Percentiles rank a stretch among this genome's conserved stretches.
Evolutionary conservation across 176 grass and related monocot genomes (phyloP).

Genomic region (Zoysia pacifica): DNA sequence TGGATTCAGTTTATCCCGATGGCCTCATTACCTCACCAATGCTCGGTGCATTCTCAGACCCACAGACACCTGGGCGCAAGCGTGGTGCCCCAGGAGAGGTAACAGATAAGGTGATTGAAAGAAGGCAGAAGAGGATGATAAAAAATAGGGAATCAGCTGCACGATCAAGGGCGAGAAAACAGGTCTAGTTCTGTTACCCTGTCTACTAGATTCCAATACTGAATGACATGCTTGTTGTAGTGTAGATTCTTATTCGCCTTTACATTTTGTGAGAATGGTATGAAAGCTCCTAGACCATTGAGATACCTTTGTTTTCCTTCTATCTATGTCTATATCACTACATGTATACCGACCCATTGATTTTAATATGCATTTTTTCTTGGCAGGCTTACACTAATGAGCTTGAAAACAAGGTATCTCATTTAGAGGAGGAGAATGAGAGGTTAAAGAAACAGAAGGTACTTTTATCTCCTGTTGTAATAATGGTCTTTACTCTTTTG

Average conservation of each 20-base stretch:
- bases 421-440: conserved; percentile 76
- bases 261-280: conserved; percentile 17
- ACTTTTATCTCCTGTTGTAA: conserved; percentile 33
- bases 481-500: not conserved
- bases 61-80: conserved; percentile 56
- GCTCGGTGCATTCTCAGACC: conserved; percentile 51
- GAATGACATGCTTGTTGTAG: not conserved
- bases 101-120: conserved; percentile 72
- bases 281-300: conserved; percentile 1
- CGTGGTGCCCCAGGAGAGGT: conserved; percentile 43
- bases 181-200: conserved; percentile 45
- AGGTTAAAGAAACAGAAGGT: conserved; percentile 92
- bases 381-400: conserved; percentile 94
- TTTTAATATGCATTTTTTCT: conserved; percentile 27
- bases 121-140: conserved; percentile 99
- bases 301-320: not conserved
- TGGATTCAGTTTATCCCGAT: conserved; percentile 52
- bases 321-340: not conserved
- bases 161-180: conserved; percentile 93
- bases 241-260: not conserved
- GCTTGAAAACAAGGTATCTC: conserved; percentile 90
- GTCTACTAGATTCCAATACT: conserved; percentile 15
- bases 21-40: conserved; percentile 35
- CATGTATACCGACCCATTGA: not conserved
- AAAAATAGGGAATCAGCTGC: conserved; percentile 99